Evolutionary conservation across 202 grass and related monocot genomes (phyloP), one percentile per base, ranked within the genome.

Genomic region (Panicum hallii): DNA sequence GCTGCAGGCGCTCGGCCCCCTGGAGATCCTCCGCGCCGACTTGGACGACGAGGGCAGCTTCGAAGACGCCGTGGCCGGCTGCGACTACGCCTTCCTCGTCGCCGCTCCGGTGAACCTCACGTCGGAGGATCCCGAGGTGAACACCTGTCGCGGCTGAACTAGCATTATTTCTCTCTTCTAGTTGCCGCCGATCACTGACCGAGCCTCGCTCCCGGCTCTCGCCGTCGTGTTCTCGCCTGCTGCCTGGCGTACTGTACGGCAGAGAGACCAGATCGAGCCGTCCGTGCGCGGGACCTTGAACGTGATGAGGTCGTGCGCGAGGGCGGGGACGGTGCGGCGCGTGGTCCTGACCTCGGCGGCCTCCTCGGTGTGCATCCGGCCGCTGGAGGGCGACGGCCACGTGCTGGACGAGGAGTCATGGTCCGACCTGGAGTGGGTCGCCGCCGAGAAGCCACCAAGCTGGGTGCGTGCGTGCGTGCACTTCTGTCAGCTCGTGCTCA

Each of bases 301-400:
- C 55, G 90, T 92, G 40, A 56, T 97, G 82, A 89, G 85, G 74
- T 97, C 94, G 40, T 97, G 94, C 65, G 70, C 53, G 0, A 92
- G 79, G 38, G 90, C 85, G 0, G 90, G 89, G 32, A 90, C 89
- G 20, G 87, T 97, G 47, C 79, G 74, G 84, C 91, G 91, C 19
- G 84, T 94, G 20, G 19, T 97, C 43, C 81, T 92, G 5, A 97
- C 91, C 5, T 97, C 94, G 4, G 87, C 94, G 48, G 75, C 55
- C 4, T 57, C 87, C 3, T 72, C 71, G 2, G 49, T 97, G 28
- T 89, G 78, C 17, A 41, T 78, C 30, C 74, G 75, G 57, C 57
- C 16, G 30, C 81, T 89, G 4, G 63, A 90, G 75, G 90, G 92
- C 48, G 86, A 69, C n/a, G 88, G 88, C 0, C 78, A 86, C 23